Base-by-base conservation (phyloP, 139 green algal species). In the Pleodorina starrii region DNA sequence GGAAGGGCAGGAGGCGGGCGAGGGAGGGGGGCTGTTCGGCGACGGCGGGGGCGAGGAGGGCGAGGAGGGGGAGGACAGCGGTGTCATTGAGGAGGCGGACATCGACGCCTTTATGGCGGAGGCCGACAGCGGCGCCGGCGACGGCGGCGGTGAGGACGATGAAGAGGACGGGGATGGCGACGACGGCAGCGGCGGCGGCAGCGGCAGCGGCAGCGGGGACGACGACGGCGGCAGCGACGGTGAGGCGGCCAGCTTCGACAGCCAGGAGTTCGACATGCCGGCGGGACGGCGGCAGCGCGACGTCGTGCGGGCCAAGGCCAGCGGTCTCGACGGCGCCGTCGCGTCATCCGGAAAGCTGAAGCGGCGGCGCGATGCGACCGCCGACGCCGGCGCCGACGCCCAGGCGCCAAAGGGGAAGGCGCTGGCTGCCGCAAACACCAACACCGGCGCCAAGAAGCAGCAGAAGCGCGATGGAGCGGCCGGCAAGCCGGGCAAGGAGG, bases 11-110 rank as follows among this genome's bases (percentile, higher is more conserved):
- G 75, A 66, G 16, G 75, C 25, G 3, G 72, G 17, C 17, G 40
- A 32, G 17, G n/a, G 21, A 42, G 60, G 29, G 17, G 42, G 2
- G 21, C 9, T 25, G 5, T 21, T 32, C 54, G 54, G 54, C 29
- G 54, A 66, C 29, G 54, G 6, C 25, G 54, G 21, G 25, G 54
- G 54, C 54, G 54, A 25, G 29, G 3, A 46, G 29, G 3, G n/a
- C 1, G 79, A 86, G 1, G 42, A 74, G 40, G 79, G 78, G 4
- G 80, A 87, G 80, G 83, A 88, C 68, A 88, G 83, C 35, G 83
- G 83, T 6, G 83, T 88, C 19, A 88, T 88, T 16, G 83, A 88
- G 0, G 83, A 69, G 21, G 83, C 10, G 21, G 83, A 80, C 46
- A 50, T 81, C 19, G 66, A 80, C 35, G 83, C 19, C 17, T 87